Conservation (phyloP, 768 basidiomycete genomes). For the Coprinopsis sp. region DNA sequence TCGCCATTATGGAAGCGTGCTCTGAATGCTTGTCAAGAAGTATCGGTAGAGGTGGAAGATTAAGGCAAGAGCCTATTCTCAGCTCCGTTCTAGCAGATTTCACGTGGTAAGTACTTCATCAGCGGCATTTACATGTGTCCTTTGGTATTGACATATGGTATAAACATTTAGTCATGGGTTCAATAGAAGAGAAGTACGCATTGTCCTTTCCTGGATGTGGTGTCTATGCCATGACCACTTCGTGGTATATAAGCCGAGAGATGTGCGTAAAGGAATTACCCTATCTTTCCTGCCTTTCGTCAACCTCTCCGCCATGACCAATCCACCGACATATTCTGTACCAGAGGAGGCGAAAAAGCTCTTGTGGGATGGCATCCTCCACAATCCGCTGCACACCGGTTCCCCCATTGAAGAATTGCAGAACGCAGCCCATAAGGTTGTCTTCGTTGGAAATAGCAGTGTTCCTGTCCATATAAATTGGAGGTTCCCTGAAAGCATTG, state of each 20-base stretch:
- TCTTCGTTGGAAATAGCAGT: conserved; percentile 12
- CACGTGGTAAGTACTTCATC: too few species aligned
- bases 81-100: too few species aligned
- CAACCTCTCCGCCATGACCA: not conserved
- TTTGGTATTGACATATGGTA: too few species aligned
- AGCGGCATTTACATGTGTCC: too few species aligned
- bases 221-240: too few species aligned
- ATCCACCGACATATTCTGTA: conserved; percentile 8
- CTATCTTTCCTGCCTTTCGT: too few species aligned
- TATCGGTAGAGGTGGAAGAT: not conserved
- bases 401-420: conserved; percentile 11
- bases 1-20: conserved; percentile 49
- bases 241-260: too few species aligned
- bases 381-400: conserved; percentile 10
- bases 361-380: conserved; percentile 12
- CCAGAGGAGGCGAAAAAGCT: conserved; percentile 8
- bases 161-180: too few species aligned
- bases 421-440: conserved; percentile 11
- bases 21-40: conserved; percentile 33
- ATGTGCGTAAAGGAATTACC: too few species aligned
- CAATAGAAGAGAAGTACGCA: too few species aligned
- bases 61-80: too few species aligned
- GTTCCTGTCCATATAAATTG: conserved; percentile 21
- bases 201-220: too few species aligned
- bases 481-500: conserved; percentile 24